Evolutionary conservation across 371 early-diverging fungal species (phyloP), one percentile per base, ranked within the genome.

Genomic region (Mortierella sp.): DNA sequence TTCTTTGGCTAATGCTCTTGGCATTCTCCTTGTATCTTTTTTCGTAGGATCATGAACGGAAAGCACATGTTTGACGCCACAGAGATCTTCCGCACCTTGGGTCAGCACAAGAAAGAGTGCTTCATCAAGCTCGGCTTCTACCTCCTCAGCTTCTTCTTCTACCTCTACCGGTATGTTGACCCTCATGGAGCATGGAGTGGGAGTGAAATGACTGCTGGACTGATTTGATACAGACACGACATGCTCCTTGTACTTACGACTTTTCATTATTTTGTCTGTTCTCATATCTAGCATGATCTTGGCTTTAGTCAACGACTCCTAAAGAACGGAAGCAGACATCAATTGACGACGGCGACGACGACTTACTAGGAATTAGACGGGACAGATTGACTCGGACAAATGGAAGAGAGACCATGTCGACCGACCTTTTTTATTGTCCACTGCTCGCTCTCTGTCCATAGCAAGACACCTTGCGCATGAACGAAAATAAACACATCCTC

Each of bases 91-190:
- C 93, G 97, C 74, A 96, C 97, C 13, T 78, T 98, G 48, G 87
- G 91, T 24, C 87, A 87, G 66, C 97, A 97, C 86, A 98, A 98
- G 89, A 93, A 93, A 88, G 99, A 98, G 87, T 92, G 94, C 86
- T 97, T 98, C 80, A 89, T 96, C 86, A 98, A 98, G 88, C 92
- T 98, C 19, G 97, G 93, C 34, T 98, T 98, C 74, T 98, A 97
- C 81, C 91, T 98, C 76, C 85, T 97, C 79, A 91, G 91, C 86
- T 98, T 98, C 91, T 98, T 98, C 87, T 97, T 93, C 90, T 98
- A 93, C 71, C 88, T 95, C 48, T 95, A 94, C 86, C 91, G 93
- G 88, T 86, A 74, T 48, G 87, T 69, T 24, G 4, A 53, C 31
- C 40, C 39, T 22, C 55, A n/a, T 44, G 19, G 22, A 26, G 37